Evolutionary conservation across 345 rosid species (phyloP).

Genomic region (Camelina hispida): DNA sequence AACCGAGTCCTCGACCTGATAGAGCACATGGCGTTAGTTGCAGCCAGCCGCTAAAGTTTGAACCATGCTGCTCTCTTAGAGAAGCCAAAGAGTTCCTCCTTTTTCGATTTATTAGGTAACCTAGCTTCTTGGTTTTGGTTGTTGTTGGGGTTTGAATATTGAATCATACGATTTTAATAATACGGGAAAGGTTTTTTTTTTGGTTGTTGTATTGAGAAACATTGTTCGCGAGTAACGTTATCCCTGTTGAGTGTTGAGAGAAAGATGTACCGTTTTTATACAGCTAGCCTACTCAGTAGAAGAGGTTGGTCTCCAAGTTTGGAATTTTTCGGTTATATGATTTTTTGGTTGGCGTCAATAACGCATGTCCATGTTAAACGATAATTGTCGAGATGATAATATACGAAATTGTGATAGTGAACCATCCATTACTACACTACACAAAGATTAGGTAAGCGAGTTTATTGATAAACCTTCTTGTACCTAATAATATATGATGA

Average conservation of each 20-base stretch:
- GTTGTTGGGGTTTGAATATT: slow-evolving; percentile 1
- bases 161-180: slow-evolving; percentile 9
- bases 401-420: not conserved
- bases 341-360: not conserved
- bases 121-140: not conserved
- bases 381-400: not conserved
- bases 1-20: slow-evolving; percentile 93
- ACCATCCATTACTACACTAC: not conserved
- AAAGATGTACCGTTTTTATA: not conserved
- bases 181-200: not conserved
- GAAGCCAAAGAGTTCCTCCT: slow-evolving; percentile 6
- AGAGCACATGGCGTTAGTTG: slow-evolving; percentile 87
- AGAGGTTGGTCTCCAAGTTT: not conserved
- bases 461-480: not conserved
- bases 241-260: not conserved
- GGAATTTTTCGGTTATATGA: not conserved
- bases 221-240: not conserved
- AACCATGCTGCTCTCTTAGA: not conserved
- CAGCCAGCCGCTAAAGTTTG: slow-evolving; percentile 45
- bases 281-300: not conserved
- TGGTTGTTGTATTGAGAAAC: not conserved
- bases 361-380: not conserved
- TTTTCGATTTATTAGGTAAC: slow-evolving; percentile 13
- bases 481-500: slow-evolving; percentile 6
- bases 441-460: slow-evolving; percentile 1